Base-by-base conservation (phyloP, 2,329 filamentous ascomycete species). In the Trichoderma afroharzianum region DNA sequence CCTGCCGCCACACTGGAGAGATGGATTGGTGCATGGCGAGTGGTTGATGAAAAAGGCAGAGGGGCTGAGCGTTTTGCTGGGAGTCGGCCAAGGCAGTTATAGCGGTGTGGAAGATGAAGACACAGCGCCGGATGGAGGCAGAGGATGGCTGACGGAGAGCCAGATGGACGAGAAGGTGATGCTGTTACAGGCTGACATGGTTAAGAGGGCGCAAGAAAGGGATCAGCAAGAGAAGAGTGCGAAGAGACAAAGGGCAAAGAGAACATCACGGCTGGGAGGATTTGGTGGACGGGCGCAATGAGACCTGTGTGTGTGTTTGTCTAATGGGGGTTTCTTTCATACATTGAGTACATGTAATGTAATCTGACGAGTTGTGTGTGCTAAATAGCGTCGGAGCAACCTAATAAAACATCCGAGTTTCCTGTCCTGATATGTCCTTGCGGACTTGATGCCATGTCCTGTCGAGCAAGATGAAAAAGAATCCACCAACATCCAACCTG, bases 1-100 rank as follows among this genome's bases (percentile, higher is more conserved):
- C 1, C 77, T 88, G 4, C 85, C 86, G 0, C 74, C 79, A 0
- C 82, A 86, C 72, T 88, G 86, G 86, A 81, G 82, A 66, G 79
- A 84, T 67, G 86, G 86, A 0, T 78, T 88, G 28, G 76, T 74
- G 14, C 80, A 86, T 70, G 81, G 80, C 2, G 76, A 80, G 12
- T 87, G 85, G 85, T 73, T 87, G 4, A 77, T 83, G 73, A 73
- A 77, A 3, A 87, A 87, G 74, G 77, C 81, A 0, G 80, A 82
- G 67, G 81, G 81, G 0, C 73, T 87, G 6, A 82, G 81, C 21
- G 76, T 78, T n/a, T 75, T 81, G 0, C 57, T 84, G 0, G 81
- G 83, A 8, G 76, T 85, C 0, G 76, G 77, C 1, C 76, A 79
- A 3, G 82, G 81, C 0, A 63, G 67, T 0, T 82, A 82, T 55